A percentile compares a stretch with the other conserved stretches of the same genome.
Conservation (phyloP, 805 yeast genomes). For the Metschnikowia colocasiae region DNA sequence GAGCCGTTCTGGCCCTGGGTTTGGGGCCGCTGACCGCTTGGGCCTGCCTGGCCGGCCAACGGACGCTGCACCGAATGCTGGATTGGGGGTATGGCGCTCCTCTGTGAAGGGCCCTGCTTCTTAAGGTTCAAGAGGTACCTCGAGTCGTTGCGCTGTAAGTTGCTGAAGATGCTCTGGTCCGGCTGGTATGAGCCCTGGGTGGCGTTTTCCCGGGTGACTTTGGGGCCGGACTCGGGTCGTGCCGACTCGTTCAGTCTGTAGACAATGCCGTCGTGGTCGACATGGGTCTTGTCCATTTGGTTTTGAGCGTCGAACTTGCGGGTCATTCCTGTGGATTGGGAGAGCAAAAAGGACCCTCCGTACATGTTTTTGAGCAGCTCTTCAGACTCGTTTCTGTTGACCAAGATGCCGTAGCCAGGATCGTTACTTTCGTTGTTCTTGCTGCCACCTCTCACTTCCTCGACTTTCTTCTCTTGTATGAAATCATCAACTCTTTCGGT, state of each 20-base stretch:
- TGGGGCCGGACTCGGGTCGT: constrained; percentile 25
- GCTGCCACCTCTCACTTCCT: background rate
- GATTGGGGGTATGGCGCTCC: background rate
- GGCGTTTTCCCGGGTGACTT: constrained; percentile 29
- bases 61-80: constrained; percentile 1
- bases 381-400: constrained; percentile 28
- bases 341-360: constrained; percentile 40
- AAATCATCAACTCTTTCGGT: background rate
- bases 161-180: constrained; percentile 39
- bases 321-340: constrained; percentile 42
- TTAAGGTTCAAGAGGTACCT: constrained; percentile 29
- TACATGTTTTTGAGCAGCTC: constrained; percentile 28
- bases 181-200: constrained; percentile 40
- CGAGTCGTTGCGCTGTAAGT: constrained; percentile 37
- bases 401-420: constrained; percentile 9
- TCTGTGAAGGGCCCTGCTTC: constrained; percentile 13
- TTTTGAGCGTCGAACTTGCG: constrained; percentile 25
- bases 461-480: background rate
- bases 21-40: background rate
- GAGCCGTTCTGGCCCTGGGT: background rate
- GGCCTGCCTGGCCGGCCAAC: constrained; percentile 2
- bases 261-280: constrained; percentile 7
- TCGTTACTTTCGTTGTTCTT: background rate
- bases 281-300: constrained; percentile 5
- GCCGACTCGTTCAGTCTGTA: constrained; percentile 2